A percentile compares a stretch with the other conserved stretches of the same genome.
These are phyloP conservation scores for Alternaria sp. DNA, from an alignment of 2,329 filamentous ascomycete species.

Conservation along the genomic window DNA sequence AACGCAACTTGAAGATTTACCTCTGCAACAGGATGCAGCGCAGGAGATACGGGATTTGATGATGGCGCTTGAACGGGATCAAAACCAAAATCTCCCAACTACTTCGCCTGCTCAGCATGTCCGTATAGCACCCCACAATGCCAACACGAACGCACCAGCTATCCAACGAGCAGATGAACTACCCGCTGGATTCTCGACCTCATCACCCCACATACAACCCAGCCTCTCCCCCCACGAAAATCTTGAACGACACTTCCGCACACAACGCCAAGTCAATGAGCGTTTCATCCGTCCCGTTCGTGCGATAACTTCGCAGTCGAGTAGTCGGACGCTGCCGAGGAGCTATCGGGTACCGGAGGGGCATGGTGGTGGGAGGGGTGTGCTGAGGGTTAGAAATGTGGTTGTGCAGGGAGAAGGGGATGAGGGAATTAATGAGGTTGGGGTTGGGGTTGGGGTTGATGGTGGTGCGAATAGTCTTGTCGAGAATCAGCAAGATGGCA, in stretches of 20 bases:
- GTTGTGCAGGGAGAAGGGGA: background rate
- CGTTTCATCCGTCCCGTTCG: background rate
- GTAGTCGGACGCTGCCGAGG: constrained; percentile 1
- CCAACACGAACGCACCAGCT: no score
- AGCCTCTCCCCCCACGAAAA: background rate
- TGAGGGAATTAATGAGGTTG: background rate
- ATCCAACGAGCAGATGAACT: background rate
- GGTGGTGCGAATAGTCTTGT: background rate
- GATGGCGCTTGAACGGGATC: background rate
- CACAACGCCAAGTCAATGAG: background rate
- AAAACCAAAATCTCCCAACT: no score
- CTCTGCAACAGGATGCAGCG: background rate
- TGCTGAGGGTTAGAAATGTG: background rate
- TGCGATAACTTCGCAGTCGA: background rate
- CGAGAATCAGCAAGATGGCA: no score
- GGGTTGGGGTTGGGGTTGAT: background rate
- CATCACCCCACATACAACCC: background rate
- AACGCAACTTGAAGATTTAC: constrained; percentile 2
- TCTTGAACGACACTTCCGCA: background rate
- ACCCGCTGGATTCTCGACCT: background rate
- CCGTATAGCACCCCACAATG: background rate
- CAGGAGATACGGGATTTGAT: constrained; percentile 3
- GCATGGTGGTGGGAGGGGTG: background rate
- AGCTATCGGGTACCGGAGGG: background rate
- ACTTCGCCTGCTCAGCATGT: background rate